Base-by-base conservation (phyloP, 2,329 filamentous ascomycete species). In the Pyrenophora tritici-repentis region DNA sequence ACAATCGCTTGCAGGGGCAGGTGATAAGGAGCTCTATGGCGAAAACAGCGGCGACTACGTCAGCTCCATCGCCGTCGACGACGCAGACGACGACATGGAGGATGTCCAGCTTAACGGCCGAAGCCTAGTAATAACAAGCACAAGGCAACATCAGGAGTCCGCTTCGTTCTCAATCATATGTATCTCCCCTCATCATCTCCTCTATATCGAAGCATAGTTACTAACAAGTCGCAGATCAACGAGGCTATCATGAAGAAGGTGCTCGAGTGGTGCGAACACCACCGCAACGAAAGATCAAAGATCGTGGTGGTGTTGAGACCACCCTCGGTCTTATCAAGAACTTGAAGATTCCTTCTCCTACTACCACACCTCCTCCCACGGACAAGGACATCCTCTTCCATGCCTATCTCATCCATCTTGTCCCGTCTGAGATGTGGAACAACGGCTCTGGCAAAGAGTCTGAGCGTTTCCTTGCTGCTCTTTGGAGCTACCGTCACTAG, bases 361-460 rank as follows among this genome's bases (percentile, higher is more conserved):
- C 86, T 70, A 87, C 89, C 26, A 93, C 85, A 45, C 92, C 93
- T 16, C 88, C 92, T 46, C 93, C 94, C 9, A 96, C 91, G 14
- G 94, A 99, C 77, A 99, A 99, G 79, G 94, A 99, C 74, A 93
- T 99, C 17, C 82, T 99, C 44, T 99, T 99, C 87, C 94, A 94
- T 29, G 93, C 94, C 9, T 99, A 97, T 74, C 86, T 99, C 65
- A 99, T 99, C 81, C 99, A 99, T 76, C 83, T 99, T 55, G 94
- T 99, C 58, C 99, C 94, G 10, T 97, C 92, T 13, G 94, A 99
- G 79, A 99, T 99, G 94, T 99, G 94, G 94, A 99, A 99, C 80
- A 99, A 99, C 67, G 94, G 94, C 39, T 99, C 97, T 71, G 94
- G 99, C 66, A 99, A 99, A 80, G 94, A 99, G 77, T 97, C 94